A percentile compares a stretch with the other conserved stretches of the same genome.
phyloP scores from a whole-genome alignment of 345 rosid genomes.

The Corchorus capsularis region DNA sequence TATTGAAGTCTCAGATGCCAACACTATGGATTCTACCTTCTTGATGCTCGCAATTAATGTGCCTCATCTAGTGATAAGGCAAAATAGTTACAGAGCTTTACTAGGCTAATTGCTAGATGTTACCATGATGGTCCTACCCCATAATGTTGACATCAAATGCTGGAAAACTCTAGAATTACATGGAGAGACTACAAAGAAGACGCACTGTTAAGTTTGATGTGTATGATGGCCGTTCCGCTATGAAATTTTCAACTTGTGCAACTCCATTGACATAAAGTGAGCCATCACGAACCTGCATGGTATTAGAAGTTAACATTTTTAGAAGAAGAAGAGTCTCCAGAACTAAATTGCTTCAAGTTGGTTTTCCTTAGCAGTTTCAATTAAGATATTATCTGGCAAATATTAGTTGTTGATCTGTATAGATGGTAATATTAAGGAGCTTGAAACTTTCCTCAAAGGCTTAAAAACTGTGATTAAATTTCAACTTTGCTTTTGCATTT shows the following conservation, averaged over 20 bases:
- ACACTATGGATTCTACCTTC: slow-evolving; percentile 8
- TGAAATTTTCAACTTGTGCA: slow-evolving; percentile 40
- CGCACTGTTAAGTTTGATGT: slow-evolving; percentile 35
- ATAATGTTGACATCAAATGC: slow-evolving; percentile 1
- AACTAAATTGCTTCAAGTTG: not conserved
- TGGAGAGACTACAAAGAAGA: slow-evolving; percentile 9
- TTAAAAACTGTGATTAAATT: not conserved
- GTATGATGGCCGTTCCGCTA: slow-evolving; percentile 38
- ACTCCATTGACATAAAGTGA: slow-evolving; percentile 44
- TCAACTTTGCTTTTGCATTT: not conserved
- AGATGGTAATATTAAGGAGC: slow-evolving; percentile 26
- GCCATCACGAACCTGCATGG: slow-evolving; percentile 42
- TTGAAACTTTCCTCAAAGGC: not conserved
- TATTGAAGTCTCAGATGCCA: slow-evolving; percentile 20
- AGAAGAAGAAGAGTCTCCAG: not conserved
- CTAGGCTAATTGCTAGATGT: not conserved
- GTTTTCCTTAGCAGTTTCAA: not conserved
- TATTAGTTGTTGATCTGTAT: not conserved
- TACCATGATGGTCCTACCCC: not conserved
- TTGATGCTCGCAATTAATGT: not conserved
- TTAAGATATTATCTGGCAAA: not conserved
- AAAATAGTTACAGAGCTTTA: slow-evolving; percentile 1
- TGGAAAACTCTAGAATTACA: not conserved
- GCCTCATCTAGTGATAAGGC: slow-evolving; percentile 5
- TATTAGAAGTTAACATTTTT: slow-evolving; percentile 3